Percentiles rank a stretch among this genome's conserved stretches.
These are phyloP conservation scores for Pseudogymnoascus sp. DNA, from an alignment of 2,329 filamentous ascomycete species.

Conservation along the genomic window DNA sequence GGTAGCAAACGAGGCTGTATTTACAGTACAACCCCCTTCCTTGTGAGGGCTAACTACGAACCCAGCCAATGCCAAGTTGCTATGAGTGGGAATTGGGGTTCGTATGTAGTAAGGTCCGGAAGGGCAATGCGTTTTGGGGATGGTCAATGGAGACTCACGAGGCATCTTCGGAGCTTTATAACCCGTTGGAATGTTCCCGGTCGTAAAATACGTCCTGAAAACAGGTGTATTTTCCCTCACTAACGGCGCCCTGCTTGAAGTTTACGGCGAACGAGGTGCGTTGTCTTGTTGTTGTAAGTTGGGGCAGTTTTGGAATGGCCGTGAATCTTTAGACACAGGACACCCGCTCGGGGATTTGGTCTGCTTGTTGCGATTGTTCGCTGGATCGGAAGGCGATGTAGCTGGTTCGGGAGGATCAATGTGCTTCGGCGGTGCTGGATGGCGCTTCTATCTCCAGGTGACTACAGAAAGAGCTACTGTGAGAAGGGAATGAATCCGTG, in stretches of 20 bases:
- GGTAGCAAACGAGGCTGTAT: neutral
- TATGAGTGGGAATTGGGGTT: neutral
- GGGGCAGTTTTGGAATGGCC: neutral
- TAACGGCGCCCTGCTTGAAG: neutral
- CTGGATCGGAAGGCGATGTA: neutral
- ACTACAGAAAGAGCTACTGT: slow-evolving; percentile 7
- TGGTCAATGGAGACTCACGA: neutral
- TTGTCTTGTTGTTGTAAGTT: neutral
- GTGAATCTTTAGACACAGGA: neutral
- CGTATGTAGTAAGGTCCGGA: neutral
- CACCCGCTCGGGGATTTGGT: neutral
- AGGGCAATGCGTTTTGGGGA: neutral
- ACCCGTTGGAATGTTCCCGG: neutral
- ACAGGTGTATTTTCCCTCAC: neutral
- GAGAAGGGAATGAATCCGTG: slow-evolving; percentile 3
- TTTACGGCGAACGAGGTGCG: neutral
- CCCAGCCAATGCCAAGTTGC: neutral
- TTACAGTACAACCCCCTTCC: neutral
- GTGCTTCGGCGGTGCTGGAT: neutral
- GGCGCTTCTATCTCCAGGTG: neutral
- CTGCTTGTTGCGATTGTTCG: neutral
- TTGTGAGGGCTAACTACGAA: neutral
- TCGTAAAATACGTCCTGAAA: neutral
- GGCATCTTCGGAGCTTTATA: slow-evolving; percentile 3
- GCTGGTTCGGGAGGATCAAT: neutral